These are phyloP conservation scores for Blepharisma japonicum DNA, from an alignment of 73 alveolate species.

Conservation along the genomic window DNA sequence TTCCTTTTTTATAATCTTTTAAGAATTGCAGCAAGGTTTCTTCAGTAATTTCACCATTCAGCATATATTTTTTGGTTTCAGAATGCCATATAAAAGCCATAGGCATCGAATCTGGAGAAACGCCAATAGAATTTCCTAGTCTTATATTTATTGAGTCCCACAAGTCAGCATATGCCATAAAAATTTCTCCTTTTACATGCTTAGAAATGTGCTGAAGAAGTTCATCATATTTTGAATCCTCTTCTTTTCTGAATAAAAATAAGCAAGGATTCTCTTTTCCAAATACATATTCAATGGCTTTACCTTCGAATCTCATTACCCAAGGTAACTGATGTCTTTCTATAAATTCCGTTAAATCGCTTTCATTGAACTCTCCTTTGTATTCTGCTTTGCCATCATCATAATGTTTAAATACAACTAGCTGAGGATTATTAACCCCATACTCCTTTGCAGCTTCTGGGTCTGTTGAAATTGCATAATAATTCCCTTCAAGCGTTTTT, in stretches of 20 bases:
- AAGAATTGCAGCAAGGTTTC: conserved; percentile 58
- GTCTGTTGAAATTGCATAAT: conserved; percentile 1
- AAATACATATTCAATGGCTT: conserved; percentile 80
- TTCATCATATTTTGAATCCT: conserved; percentile 25
- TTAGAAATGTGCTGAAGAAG: conserved; percentile 58
- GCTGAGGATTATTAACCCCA: conserved; percentile 46
- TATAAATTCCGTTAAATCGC: conserved; percentile 60
- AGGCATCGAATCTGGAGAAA: conserved; percentile 49
- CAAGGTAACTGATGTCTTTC: conserved; percentile 71
- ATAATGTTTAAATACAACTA: conserved; percentile 70
- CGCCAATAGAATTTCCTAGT: conserved; percentile 68
- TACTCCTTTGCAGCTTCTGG: conserved; percentile 49
- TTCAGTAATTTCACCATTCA: conserved; percentile 15
- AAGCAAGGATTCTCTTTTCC: conserved; percentile 76
- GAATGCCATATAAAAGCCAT: too few species aligned
- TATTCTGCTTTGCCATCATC: conserved; percentile 70
- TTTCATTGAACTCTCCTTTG: conserved; percentile 57
- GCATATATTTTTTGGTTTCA: conserved; percentile 65
- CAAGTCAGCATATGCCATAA: conserved; percentile 54
- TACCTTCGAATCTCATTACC: conserved; percentile 81
- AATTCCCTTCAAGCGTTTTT: background rate
- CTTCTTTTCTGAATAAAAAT: conserved; percentile 68
- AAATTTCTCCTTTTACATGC: conserved; percentile 51
- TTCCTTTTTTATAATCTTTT: conserved; percentile 62
- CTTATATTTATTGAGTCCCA: conserved; percentile 58